Conservation (phyloP, 2,329 filamentous ascomycete species). For the Fusarium miscanthi region DNA sequence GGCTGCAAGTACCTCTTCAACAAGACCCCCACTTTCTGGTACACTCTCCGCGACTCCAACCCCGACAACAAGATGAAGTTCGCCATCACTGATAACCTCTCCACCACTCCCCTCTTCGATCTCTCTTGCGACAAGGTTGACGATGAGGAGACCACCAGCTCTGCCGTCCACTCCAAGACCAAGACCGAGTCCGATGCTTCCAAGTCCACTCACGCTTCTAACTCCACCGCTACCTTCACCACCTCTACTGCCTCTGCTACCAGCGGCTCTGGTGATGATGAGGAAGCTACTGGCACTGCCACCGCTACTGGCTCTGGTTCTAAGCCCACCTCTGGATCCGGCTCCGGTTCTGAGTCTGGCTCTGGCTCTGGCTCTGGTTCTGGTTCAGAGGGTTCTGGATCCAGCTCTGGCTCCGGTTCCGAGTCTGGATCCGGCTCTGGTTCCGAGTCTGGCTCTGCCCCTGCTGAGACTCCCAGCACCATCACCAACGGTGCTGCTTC, state of each 20-base stretch:
- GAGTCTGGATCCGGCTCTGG: constrained; percentile 27
- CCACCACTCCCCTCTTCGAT: constrained; percentile 63
- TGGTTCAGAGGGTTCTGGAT: neutral
- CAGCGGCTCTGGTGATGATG: constrained; percentile 61
- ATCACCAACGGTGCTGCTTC: constrained; percentile 29
- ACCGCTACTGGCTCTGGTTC: constrained; percentile 23
- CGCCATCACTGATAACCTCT: constrained; percentile 65
- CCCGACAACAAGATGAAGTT: constrained; percentile 69
- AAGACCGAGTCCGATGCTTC: constrained; percentile 20
- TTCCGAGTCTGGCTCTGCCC: constrained; percentile 20
- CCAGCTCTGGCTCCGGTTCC: constrained; percentile 20
- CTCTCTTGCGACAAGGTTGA: constrained; percentile 61
- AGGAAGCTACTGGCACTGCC: constrained; percentile 57
- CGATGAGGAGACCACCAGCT: constrained; percentile 32
- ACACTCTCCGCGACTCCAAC: constrained; percentile 70
- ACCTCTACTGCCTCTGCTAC: constrained; percentile 53
- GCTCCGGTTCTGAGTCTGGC: neutral
- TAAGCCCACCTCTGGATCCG: neutral
- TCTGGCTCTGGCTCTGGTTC: constrained; percentile 15
- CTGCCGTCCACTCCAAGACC: constrained; percentile 37
- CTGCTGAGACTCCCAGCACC: constrained; percentile 34
- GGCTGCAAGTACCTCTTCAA: constrained; percentile 69
- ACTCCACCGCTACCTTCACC: constrained; percentile 55
- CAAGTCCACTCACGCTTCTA: constrained; percentile 20
- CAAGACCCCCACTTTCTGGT: constrained; percentile 69